Base-by-base conservation (phyloP, 352 stramenopile genomes). In the Phytophthora hybrid region DNA sequence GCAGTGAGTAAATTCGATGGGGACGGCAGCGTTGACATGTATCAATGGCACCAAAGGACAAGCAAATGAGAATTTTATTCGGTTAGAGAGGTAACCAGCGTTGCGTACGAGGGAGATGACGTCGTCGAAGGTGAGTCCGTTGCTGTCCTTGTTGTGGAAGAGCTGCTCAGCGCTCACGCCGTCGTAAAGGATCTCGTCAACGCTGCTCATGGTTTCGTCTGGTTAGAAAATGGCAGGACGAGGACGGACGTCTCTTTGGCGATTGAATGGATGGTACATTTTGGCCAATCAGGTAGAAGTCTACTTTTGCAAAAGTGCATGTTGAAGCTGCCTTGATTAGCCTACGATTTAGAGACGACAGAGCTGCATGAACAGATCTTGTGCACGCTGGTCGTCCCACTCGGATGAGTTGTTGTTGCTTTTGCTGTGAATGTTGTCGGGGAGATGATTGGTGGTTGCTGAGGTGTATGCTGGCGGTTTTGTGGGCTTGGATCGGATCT, bases 71-170 rank as follows among this genome's bases (percentile, higher is more conserved):
- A 55, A 49, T 46, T 13, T 23, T 55, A 31, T 31, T 14, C 9
- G 16, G 47, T 26, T 26, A 31, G 47, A 54, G 19, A 55, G 44
- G 47, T 55, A 5, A 13, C 19, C 19, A 18, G 52, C 46, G n/a
- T 1, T 13, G 74, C 76, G 63, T 74, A 93, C 87, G 59, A 97
- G 79, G 41, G 91, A 81, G 63, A 96, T 96, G 66, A 96, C 88
- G 74, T 97, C 90, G 66, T 97, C 90, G 62, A 93, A 95, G 41
- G 90, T 97, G 73, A 93, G 77, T 3, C 86, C 84, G 39, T 88
- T 83, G 76, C 79, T 85, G 60, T 93, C 84, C 46, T 92, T 87
- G 72, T 79, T 69, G 68, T 74, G 79, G 77, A 93, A 94, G 74
- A 94, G 78, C 73, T 93, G 82, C 70, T 88, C 55, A 41, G 85